Conservation (phyloP, 257 asterid genomes). For the Solanum ahanhuiri region DNA sequence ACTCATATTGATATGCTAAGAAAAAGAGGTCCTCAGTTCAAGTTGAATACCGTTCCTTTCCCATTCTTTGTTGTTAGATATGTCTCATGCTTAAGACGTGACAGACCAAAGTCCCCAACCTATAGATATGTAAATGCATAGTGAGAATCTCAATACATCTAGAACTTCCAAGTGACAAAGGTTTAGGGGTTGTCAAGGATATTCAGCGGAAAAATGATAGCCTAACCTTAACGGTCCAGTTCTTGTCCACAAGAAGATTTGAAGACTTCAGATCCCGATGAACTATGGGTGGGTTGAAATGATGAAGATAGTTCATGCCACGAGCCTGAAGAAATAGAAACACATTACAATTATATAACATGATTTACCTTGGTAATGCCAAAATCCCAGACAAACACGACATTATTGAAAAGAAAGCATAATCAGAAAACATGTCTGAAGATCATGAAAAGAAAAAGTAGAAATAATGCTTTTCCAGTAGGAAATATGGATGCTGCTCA, state of each 20-base stretch:
- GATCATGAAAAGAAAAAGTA: not conserved
- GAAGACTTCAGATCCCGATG: slow-evolving; percentile 98
- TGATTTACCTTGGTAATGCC: not conserved
- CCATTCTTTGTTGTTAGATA: slow-evolving; percentile 80
- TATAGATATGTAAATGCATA: slow-evolving; percentile 11
- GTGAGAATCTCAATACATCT: not conserved
- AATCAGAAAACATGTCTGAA: not conserved
- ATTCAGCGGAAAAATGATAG: not conserved
- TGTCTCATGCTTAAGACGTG: slow-evolving; percentile 81
- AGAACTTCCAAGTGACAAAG: not conserved
- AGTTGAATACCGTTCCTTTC: slow-evolving; percentile 78
- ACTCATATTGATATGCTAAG: not conserved
- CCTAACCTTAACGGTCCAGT: slow-evolving; percentile 94
- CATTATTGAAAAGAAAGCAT: not conserved
- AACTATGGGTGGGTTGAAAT: slow-evolving; percentile 71
- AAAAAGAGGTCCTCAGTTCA: not conserved
- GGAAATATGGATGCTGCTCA: not conserved
- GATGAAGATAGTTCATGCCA: slow-evolving; percentile 96
- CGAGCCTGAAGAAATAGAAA: slow-evolving; percentile 50
- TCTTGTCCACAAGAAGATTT: slow-evolving; percentile 94
- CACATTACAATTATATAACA: not conserved
- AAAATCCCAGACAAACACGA: not conserved
- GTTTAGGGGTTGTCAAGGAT: not conserved
- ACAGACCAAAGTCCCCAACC: slow-evolving; percentile 99
- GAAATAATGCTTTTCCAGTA: not conserved